These are phyloP conservation scores for Aspergillus oerlinghausenensis DNA, from an alignment of 2,329 filamentous ascomycete genomes.

Conservation along the genomic window DNA sequence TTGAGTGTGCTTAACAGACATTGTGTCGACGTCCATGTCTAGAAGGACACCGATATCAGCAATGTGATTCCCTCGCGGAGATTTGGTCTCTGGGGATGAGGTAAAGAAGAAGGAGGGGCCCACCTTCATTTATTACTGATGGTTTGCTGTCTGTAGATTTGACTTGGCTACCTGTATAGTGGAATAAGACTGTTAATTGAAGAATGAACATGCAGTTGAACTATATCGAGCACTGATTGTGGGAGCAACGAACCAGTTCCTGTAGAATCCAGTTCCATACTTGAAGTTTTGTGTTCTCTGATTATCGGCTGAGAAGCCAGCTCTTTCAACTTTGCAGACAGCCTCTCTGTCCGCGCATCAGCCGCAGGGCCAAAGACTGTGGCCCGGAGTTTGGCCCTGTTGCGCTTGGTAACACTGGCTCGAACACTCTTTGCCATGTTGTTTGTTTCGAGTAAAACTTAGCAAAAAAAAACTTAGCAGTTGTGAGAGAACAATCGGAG, in stretches of 20 bases:
- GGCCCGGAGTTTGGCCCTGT: constrained; percentile 74
- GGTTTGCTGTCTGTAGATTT: constrained; percentile 9
- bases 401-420: constrained; percentile 73
- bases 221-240: background rate
- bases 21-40: constrained; percentile 41
- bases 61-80: background rate
- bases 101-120: background rate
- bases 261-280: constrained; percentile 20
- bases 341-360: constrained; percentile 70
- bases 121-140: constrained; percentile 21
- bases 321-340: constrained; percentile 81
- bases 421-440: constrained; percentile 85
- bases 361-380: constrained; percentile 82
- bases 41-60: background rate
- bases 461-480: background rate
- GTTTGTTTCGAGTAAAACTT: constrained; percentile 5
- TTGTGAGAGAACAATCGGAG: background rate
- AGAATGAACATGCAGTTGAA: background rate
- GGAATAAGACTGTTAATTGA: background rate
- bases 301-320: constrained; percentile 73
- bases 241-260: constrained; percentile 21
- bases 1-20: constrained; percentile 16
- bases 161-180: constrained; percentile 13
- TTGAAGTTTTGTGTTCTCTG: constrained; percentile 43
- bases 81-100: background rate